Percentiles rank a stretch among this genome's conserved stretches.
These are phyloP conservation scores for Fusarium coffeatum DNA, from an alignment of 2,329 filamentous ascomycete species.

Conservation along the genomic window DNA sequence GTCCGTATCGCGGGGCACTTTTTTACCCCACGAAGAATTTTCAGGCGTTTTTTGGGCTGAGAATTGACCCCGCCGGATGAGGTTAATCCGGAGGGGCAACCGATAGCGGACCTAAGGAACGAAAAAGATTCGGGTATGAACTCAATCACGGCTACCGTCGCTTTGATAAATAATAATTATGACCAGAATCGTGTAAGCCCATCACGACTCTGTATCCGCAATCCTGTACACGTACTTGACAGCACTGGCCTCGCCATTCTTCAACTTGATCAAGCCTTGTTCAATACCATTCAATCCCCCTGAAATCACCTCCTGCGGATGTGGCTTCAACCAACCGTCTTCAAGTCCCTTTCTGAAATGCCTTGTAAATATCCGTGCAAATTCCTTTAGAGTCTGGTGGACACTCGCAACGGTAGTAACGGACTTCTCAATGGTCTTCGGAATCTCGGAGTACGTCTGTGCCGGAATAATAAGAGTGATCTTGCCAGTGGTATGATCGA, in stretches of 20 bases:
- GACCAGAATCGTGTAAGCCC: background rate
- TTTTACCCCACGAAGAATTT: slow-evolving; percentile 9
- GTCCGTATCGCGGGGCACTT: background rate
- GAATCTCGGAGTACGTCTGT: slow-evolving; percentile 27
- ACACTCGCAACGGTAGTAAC: slow-evolving; percentile 28
- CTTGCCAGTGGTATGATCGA: slow-evolving; percentile 6
- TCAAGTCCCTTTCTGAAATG: slow-evolving; percentile 19
- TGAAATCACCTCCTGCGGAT: slow-evolving; percentile 22
- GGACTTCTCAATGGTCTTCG: slow-evolving; percentile 22
- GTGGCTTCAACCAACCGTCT: slow-evolving; percentile 20
- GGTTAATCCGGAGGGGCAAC: background rate
- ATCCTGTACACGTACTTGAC: slow-evolving; percentile 29
- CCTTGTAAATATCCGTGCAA: background rate
- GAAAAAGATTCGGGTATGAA: background rate
- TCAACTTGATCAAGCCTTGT: background rate
- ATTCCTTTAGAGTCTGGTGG: slow-evolving; percentile 22
- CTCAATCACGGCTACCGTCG: background rate
- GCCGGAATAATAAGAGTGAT: slow-evolving; percentile 29
- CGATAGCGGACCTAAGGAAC: slow-evolving; percentile 4
- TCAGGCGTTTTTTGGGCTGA: background rate
- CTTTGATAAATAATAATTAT: background rate
- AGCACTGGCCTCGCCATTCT: slow-evolving; percentile 18
- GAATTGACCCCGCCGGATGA: slow-evolving; percentile 2
- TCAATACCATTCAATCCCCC: slow-evolving; percentile 22
- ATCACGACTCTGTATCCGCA: slow-evolving; percentile 7